Evolutionary conservation across 140 eudicot species (phyloP), one percentile per base, ranked within the genome.

Genomic region (Erigeron philadelphicus): DNA sequence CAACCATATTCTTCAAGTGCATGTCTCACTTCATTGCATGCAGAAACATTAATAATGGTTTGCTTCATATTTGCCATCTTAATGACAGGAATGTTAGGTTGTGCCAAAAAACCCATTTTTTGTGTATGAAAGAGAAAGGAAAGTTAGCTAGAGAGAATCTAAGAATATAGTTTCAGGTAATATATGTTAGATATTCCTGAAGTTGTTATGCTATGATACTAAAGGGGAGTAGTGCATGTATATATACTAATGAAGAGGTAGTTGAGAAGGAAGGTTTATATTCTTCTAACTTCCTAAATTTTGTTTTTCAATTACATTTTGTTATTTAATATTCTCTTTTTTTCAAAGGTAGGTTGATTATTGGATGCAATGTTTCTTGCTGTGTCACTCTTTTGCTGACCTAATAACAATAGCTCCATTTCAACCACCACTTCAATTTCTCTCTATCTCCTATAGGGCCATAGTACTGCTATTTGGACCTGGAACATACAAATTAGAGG

Each of bases 1-100:
- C 83, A 79, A 35, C 83, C 83, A 68, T 73, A 73, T 38, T 79
- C 83, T 79, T 79, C 79, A 52, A 79, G 79, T 68, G 83, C 79
- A 79, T 79, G 72, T 67, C 83, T 68, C 66, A 73, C 83, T 59
- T 73, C 61, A 58, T 10, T 42, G 74, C 82, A 19, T 69, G 54
- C 56, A n/a, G 60, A 52, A 55, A 16, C 72, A 59, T 69, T 21
- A n/a, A 40, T 45, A 62, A 65, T 48, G 54, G 7, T 67, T 61
- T 72, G 58, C 70, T 67, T 72, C 78, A 78, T 57, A 44, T 78
- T 70, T 44, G 41, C 66, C 61, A 72, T 72, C 44, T 78, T 47
- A 49, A 78, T 48, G 46, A 78, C 75, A 78, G 75, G 82, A 59
- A 78, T 66, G 47, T 78, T 72, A 49, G 66, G 66, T 67, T 72